A percentile compares a stretch with the other conserved stretches of the same genome.
phyloP scores from a whole-genome alignment of 2,329 filamentous ascomycete genomes.

The Talaromyces atroroseus region DNA sequence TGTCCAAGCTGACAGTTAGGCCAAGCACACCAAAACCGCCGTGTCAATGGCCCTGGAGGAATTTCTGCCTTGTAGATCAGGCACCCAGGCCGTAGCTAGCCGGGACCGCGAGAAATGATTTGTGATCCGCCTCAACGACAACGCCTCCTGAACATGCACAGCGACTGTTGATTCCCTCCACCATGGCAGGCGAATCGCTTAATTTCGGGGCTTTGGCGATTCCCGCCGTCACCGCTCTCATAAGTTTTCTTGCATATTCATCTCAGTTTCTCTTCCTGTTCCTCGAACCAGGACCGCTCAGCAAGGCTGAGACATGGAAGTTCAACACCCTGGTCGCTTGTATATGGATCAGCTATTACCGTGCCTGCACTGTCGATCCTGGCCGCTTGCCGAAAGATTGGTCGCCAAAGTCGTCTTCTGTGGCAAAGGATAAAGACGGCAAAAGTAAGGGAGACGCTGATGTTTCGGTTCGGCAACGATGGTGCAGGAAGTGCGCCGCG shows the following conservation, averaged over 20 bases:
- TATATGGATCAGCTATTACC: slow-evolving; percentile 55
- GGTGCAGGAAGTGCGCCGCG: slow-evolving; percentile 59
- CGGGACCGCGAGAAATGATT: neutral
- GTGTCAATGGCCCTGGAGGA: neutral
- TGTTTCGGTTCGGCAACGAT: slow-evolving; percentile 36
- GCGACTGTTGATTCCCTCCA: neutral
- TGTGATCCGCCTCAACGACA: neutral
- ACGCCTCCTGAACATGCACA: neutral
- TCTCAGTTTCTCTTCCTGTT: slow-evolving; percentile 54
- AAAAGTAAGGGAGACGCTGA: slow-evolving; percentile 17
- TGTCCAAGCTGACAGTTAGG: neutral
- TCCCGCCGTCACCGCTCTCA: slow-evolving; percentile 50
- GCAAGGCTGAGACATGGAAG: slow-evolving; percentile 43
- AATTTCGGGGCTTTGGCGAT: slow-evolving; percentile 39
- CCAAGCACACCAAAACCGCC: neutral
- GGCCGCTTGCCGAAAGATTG: slow-evolving; percentile 48
- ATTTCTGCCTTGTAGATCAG: neutral
- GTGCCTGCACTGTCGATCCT: slow-evolving; percentile 55
- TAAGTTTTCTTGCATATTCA: slow-evolving; percentile 54
- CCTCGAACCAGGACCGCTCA: slow-evolving; percentile 51
- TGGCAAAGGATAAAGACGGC: slow-evolving; percentile 14
- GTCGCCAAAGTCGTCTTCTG: slow-evolving; percentile 16
- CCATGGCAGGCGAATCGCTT: slow-evolving; percentile 14
- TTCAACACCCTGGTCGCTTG: slow-evolving; percentile 52
- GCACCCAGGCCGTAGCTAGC: neutral